phyloP scores from a whole-genome alignment of 495 filamentous ascomycete genomes.

The Hypoxylon perforatum region DNA sequence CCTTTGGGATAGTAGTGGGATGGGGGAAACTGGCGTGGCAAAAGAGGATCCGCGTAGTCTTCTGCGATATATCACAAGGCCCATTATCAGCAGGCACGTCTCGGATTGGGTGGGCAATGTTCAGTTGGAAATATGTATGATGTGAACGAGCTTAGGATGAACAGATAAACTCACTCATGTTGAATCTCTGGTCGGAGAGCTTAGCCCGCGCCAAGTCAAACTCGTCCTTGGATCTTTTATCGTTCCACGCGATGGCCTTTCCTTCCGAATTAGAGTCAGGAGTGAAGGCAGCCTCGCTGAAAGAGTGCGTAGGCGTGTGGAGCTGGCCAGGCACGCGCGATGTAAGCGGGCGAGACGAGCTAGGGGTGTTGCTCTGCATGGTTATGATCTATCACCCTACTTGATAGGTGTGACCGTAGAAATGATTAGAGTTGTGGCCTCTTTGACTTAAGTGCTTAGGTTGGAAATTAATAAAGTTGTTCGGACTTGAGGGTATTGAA shows the following conservation, averaged over 20 bases:
- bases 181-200: constrained; percentile 55
- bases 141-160: not conserved
- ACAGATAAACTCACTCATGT: constrained; percentile 46
- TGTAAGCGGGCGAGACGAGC: constrained; percentile 44
- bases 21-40: constrained; percentile 42
- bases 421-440: not conserved
- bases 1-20: constrained; percentile 50
- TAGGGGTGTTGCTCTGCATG: constrained; percentile 41
- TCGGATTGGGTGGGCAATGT: not conserved
- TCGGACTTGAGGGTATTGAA: no score
- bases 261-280: constrained; percentile 49
- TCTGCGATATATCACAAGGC: constrained; percentile 29
- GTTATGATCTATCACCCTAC: not conserved
- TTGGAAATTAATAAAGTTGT: no score
- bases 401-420: not conserved
- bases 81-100: not conserved
- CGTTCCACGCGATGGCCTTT: constrained; percentile 63
- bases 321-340: constrained; percentile 41
- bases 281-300: constrained; percentile 33
- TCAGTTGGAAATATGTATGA: not conserved
- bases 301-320: constrained; percentile 41
- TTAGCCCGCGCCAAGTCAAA: constrained; percentile 51
- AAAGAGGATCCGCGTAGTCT: constrained; percentile 55
- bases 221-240: constrained; percentile 70
- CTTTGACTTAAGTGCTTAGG: no score